Evolutionary conservation across 179 eudicot genomes (phyloP), one percentile per base, ranked within the genome.

Genomic region (Gypsophila paniculata): DNA sequence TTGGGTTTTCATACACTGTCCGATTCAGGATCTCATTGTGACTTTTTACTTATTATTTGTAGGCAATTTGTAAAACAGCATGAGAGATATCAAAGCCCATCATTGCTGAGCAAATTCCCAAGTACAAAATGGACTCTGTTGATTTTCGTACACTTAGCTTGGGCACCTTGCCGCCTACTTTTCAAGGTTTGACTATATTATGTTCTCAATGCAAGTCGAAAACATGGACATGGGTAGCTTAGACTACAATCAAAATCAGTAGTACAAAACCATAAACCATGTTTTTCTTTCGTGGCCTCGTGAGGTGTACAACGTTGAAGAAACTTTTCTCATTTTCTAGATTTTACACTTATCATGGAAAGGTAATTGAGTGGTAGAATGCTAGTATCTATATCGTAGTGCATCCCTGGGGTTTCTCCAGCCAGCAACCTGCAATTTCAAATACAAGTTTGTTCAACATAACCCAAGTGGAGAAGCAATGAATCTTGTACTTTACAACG

Each of bases 121-220:
- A 85, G 76, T 87, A 83, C 76, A 85, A 87, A 77, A 82, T 85
- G 57, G 82, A 85, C 36, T 83, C 90, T 0, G 88, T 85, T 76
- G 96, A 90, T 22, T 90, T 90, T 73, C 79, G 82, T 69, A 75
- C 85, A 6, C 85, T 90, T 55, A 84, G 86, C 69, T 74, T 90
- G 69, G 96, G 96, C 73, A 72, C 88, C 69, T 80, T 90, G 53
- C 93, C 96, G 15, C 93, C 89, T 59, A 88, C 93, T 61, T 83
- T 90, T 60, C 96, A 88, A 78, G 93, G 96, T 90, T 48, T 4
- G 21, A 63, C 32, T 36, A 44, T 69, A 23, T 13, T 36, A 36
- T 36, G 5, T 36, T 36, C 3, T 36, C 42, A 36, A 36, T 2
- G 42, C 38, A 29, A 14, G 70, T 55, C 2, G 34, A 18, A 68